Base-by-base conservation (phyloP, 1,139 yeast species). In the Diutina sp. region DNA sequence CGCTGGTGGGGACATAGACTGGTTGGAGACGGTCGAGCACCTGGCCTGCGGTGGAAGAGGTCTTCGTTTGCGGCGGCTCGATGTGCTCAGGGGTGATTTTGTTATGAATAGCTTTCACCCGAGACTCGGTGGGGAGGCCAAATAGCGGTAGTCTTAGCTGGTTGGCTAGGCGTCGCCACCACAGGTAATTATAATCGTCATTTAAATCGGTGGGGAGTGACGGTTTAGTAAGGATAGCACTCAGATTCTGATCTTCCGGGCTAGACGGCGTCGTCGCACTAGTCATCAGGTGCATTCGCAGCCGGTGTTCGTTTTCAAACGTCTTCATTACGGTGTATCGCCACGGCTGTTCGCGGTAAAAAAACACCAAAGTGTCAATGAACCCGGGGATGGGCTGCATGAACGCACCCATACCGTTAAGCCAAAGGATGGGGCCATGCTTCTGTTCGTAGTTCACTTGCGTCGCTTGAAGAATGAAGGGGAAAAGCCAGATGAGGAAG, bases 261-360 rank as follows among this genome's bases (percentile, higher is more conserved):
- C 25, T 18, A 48, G 21, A 28, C 21, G n/a, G 44, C 28, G 46
- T 65, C 69, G 29, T 63, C 48, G 56, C 32, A 55, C 55, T 53
- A 35, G 65, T 61, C 50, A 67, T 54, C 54, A 62, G 62, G 55
- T 70, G 72, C 63, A 75, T 66, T 55, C 65, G 61, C 50, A 58
- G 46, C 11, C 50, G 55, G 59, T 75, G 72, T 35, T 75, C 79
- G 57, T 65, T 67, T 58, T 73, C 74, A 58, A 74, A 75, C 60
- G 69, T 72, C 53, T 61, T 64, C 76, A 73, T 71, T 30, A 72
- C 71, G 29, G 81, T 76, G 60, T 77, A 72, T 55, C 73, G 71
- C 91, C 91, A 86, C 1, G 97, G 97, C 59, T 73, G 79, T 67
- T 90, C 97, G 56, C 96, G 77, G 60, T 84, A 79, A 53, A 87